Evolutionary conservation across 2,329 filamentous ascomycete species (phyloP).

Genomic region (Fragosphaeria purpurea): DNA sequence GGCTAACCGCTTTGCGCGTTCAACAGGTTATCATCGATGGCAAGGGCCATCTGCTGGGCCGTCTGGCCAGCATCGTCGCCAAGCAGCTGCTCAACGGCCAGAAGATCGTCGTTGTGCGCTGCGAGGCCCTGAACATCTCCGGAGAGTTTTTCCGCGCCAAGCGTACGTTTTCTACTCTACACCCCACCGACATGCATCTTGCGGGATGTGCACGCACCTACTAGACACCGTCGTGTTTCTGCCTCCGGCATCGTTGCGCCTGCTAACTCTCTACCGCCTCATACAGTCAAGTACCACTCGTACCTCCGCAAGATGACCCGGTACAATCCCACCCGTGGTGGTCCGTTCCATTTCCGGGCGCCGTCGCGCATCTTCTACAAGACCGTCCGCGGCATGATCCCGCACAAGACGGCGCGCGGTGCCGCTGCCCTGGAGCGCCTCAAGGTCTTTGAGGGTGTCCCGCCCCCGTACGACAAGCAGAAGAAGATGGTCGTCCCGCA

Average conservation of each 20-base stretch:
- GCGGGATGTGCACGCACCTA: no score
- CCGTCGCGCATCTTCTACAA: slow-evolving; percentile 99
- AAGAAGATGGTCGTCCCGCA: slow-evolving; percentile 99
- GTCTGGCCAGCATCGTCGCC: slow-evolving; percentile 93
- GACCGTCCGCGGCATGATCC: slow-evolving; percentile 99
- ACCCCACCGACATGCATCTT: no score
- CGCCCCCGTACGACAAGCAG: slow-evolving; percentile 98
- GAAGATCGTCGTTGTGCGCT: slow-evolving; percentile 98
- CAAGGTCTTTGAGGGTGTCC: slow-evolving; percentile 99
- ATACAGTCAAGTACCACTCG: slow-evolving; percentile 98
- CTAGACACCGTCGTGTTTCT: no score
- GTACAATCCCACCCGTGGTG: slow-evolving; percentile 98
- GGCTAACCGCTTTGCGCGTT: slow-evolving; percentile 3
- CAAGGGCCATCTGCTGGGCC: slow-evolving; percentile 99
- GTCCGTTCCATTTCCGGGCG: slow-evolving; percentile 99
- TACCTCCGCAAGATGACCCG: slow-evolving; percentile 99
- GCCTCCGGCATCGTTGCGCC: no score
- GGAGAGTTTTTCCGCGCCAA: slow-evolving; percentile 99
- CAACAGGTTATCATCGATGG: slow-evolving; percentile 93
- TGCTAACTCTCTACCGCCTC: background rate
- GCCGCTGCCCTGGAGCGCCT: slow-evolving; percentile 94
- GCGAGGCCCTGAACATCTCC: slow-evolving; percentile 99
- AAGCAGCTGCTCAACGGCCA: slow-evolving; percentile 99
- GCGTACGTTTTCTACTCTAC: slow-evolving; percentile 60
- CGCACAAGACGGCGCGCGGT: slow-evolving; percentile 98